A percentile compares a stretch with the other conserved stretches of the same genome.
These are phyloP conservation scores for Yarrowia sp. DNA, from an alignment of 805 yeast species.

Conservation along the genomic window DNA sequence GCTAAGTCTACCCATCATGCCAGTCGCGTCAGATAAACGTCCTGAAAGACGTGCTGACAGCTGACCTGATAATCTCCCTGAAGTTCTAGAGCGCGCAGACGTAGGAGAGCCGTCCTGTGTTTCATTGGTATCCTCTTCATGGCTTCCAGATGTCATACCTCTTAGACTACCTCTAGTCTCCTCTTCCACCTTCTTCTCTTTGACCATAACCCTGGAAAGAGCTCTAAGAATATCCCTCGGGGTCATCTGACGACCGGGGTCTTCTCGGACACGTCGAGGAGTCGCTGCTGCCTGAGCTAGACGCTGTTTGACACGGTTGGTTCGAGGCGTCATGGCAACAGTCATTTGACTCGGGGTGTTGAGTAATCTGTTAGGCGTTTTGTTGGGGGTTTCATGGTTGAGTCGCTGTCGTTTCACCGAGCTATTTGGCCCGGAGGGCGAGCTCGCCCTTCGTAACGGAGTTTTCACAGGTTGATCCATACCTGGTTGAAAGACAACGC, in stretches of 20 bases:
- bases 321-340: slow-evolving; percentile 28
- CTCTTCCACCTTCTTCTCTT: slow-evolving; percentile 36
- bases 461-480: slow-evolving; percentile 28
- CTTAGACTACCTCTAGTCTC: background rate
- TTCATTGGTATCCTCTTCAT: background rate
- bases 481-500: background rate
- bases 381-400: slow-evolving; percentile 24
- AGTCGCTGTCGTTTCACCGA: slow-evolving; percentile 29
- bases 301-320: slow-evolving; percentile 32
- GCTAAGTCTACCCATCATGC: background rate
- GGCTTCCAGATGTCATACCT: too few species aligned
- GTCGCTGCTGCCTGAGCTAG: slow-evolving; percentile 40
- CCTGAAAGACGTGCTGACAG: slow-evolving; percentile 10
- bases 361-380: slow-evolving; percentile 5
- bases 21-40: background rate
- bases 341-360: slow-evolving; percentile 6
- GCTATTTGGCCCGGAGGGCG: background rate
- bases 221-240: slow-evolving; percentile 43
- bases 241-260: slow-evolving; percentile 30
- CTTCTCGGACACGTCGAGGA: slow-evolving; percentile 41
- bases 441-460: background rate
- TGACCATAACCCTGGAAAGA: slow-evolving; percentile 43
- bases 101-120: slow-evolving; percentile 1
- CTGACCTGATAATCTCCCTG: background rate
- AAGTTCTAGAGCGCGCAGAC: background rate